Base-by-base conservation (phyloP, 169 alveolate genomes). In the Cryptosporidium bovis region DNA sequence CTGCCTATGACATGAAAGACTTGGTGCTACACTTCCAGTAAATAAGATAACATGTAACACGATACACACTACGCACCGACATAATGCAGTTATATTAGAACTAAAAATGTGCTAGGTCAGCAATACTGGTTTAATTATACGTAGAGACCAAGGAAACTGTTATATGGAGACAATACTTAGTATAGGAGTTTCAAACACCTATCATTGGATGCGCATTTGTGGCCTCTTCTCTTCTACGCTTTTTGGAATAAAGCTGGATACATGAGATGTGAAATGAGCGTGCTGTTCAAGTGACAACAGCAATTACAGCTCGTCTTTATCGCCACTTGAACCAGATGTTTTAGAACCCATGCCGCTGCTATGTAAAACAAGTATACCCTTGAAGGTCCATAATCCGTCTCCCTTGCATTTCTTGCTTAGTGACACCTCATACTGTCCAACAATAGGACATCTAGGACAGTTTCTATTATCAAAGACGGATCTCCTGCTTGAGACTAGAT, bases 401-500 rank as follows among this genome's bases (percentile, higher is more conserved):
- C 33, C 44, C 12, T 46, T 77, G 34, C 65, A 44, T 2, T 50
- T 77, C 24, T n/a, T 56, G 18, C 5, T 40, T 20, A 77, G 20
- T 24, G 87, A 34, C 27, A 77, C 87, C 31, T 77, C 87, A 20
- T 40, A 77, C 34, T 77, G 87, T 3, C 87, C 87, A 24, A 77
- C 46, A 77, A 77, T 77, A 10, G 87, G 87, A 60, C 87, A 77
- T 77, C 87, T 77, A 3, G 87, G 87, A 44, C 87, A 77, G 36
- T 77, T 77, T 1, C 87, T 77, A 24, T 77, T 77, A 27, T 77
- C 87, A 40, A 77, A 77, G 8, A 77, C 20, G 16, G 50, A 18
- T 27, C 64, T 77, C 36, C 64, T 77, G 50, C 71, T 77, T 48
- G 69, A 48, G 18, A 64, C n/a, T 8, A 77, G 71, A 24, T 77